Evolutionary conservation across 805 yeast species (phyloP), one percentile per base, ranked within the genome.

Genomic region (Hanseniaspora mollemarum): DNA sequence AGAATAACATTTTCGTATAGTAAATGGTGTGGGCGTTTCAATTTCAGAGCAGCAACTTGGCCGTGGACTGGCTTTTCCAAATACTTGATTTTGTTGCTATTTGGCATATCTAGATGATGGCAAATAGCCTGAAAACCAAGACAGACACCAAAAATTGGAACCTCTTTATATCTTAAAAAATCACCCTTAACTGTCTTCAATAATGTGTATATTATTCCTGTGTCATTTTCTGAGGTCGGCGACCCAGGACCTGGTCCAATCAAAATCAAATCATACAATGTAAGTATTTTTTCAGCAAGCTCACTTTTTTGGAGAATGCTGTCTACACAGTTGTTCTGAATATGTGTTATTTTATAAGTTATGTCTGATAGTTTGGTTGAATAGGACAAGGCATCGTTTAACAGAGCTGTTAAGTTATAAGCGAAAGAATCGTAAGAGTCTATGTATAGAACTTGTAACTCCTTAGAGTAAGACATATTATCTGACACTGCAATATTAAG

Each of bases 171-270:
- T 36, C 40, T 0, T 59, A 53, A 1, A 21, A 22, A 10, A 15
- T 45, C 29, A 1, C 25, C 29, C 3, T 18, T 25, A 24, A 45
- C 38, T 36, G 15, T 59, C 5, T 61, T 22, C 21, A 36, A 50
- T 15, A 43, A 12, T 6, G 38, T 58, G 74, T 76, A 82, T 56
- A 88, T 53, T 7, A 65, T 64, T 0, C 79, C 75, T 15, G 88
- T 76, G 10, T 87, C 72, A 0, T 95, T 96, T 26, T 82, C 76
- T 59, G 88, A 96, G 1, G 60, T 57, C 0, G 98, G 98, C 57
- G 84, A 78, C 0, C 99, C 99, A 0, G 99, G 99, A 0, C 99
- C 99, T 0, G 99, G 99, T 0, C 98, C 98, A 8, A 92, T 72
- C 0, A 92, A 78, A 2, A 92, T 71, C 31, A 87, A 87, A 53